A percentile compares a stretch with the other conserved stretches of the same genome.
Conservation (phyloP, 768 basidiomycete genomes). For the Sporobolomyces pararoseus region DNA sequence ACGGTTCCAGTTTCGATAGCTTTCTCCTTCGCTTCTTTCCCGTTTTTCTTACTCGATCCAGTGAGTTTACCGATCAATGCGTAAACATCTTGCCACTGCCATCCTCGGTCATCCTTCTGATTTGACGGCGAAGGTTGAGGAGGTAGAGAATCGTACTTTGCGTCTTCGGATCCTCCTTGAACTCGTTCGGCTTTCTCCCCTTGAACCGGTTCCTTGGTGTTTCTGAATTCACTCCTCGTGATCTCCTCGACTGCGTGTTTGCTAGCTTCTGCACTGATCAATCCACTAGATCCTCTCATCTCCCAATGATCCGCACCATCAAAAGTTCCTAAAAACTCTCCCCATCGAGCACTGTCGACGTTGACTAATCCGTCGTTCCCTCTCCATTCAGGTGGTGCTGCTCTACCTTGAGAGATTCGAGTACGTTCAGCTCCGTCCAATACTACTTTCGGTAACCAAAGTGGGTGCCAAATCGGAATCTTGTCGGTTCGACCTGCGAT, state of each 20-base stretch:
- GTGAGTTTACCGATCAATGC: conserved; percentile 33
- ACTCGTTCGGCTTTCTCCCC: conserved; percentile 51
- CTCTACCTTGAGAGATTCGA: conserved; percentile 50
- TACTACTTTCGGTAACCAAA: conserved; percentile 94
- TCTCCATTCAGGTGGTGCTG: conserved; percentile 52
- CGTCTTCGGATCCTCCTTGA: conserved; percentile 48
- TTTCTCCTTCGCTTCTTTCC: conserved; percentile 41
- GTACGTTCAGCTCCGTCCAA: conserved; percentile 77
- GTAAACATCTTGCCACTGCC: conserved; percentile 42
- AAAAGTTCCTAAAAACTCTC: conserved; percentile 84
- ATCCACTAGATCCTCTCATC: conserved; percentile 77
- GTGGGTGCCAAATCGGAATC: conserved; percentile 73
- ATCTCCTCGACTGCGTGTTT: conserved; percentile 32
- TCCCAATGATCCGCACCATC: conserved; percentile 97
- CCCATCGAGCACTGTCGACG: conserved; percentile 81
- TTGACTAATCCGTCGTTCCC: conserved; percentile 92
- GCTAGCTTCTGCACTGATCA: conserved; percentile 44
- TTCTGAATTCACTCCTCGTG: conserved; percentile 45
- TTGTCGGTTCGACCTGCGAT: conserved; percentile 64
- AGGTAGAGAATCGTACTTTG: conserved; percentile 57
- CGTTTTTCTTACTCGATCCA: conserved; percentile 49
- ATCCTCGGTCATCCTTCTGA: conserved; percentile 29
- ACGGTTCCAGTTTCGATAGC: neutral
- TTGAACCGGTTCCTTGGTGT: conserved; percentile 47
- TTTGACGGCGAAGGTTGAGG: neutral